Evolutionary conservation across 2,329 filamentous ascomycete species (phyloP).

Genomic region (Aspergillus candidus): DNA sequence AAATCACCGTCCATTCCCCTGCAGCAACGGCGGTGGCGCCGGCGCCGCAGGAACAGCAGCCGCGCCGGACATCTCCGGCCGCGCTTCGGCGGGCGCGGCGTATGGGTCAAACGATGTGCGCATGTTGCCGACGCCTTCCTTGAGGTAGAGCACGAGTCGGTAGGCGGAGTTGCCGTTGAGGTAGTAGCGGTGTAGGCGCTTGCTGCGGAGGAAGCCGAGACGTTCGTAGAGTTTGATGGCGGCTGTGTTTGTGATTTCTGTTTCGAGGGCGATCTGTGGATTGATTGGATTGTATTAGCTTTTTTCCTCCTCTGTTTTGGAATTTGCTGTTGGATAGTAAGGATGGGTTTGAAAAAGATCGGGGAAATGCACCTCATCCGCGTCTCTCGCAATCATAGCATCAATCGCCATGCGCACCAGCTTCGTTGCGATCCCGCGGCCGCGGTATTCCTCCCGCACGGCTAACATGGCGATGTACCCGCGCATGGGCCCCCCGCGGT

Average conservation of each 20-base stretch:
- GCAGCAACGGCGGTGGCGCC: slow-evolving; percentile 13
- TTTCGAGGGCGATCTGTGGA: slow-evolving; percentile 77
- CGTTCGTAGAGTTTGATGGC: slow-evolving; percentile 91
- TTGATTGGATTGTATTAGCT: background rate
- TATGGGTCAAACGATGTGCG: slow-evolving; percentile 33
- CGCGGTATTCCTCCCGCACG: slow-evolving; percentile 72
- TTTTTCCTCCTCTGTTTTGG: background rate
- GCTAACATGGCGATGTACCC: slow-evolving; percentile 99
- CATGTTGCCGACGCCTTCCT: slow-evolving; percentile 49
- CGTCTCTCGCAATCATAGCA: slow-evolving; percentile 74
- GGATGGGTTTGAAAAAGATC: background rate
- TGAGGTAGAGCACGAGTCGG: slow-evolving; percentile 75
- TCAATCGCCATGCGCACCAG: slow-evolving; percentile 88
- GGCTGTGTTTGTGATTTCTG: slow-evolving; percentile 83
- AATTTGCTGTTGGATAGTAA: background rate
- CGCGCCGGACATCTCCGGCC: slow-evolving; percentile 8
- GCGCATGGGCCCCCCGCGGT: slow-evolving; percentile 76
- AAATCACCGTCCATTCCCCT: slow-evolving; percentile 18
- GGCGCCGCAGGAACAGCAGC: slow-evolving; percentile 12
- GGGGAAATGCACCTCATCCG: slow-evolving; percentile 61
- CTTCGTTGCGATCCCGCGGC: slow-evolving; percentile 78
- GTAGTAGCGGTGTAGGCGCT: slow-evolving; percentile 91
- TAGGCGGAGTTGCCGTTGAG: slow-evolving; percentile 95
- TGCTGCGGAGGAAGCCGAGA: slow-evolving; percentile 84
- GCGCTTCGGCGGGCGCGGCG: slow-evolving; percentile 9